Evolutionary conservation across 2,329 filamentous ascomycete species (phyloP).

Genomic region (Sclerotinia sclerotiorum): DNA sequence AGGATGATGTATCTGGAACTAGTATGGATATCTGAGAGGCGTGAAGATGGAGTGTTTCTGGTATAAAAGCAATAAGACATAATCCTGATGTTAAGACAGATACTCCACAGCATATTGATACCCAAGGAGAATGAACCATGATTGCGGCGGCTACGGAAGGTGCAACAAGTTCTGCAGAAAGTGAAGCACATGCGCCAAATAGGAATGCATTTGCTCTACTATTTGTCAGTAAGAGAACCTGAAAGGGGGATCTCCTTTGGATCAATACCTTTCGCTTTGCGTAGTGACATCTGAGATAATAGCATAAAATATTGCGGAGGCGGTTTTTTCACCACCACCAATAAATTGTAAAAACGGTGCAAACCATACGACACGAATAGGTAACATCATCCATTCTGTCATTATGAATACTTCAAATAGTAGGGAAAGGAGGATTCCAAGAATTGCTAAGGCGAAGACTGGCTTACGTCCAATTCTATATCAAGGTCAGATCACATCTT

Average conservation of each 20-base stretch:
- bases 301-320: conserved; percentile 40
- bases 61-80: conserved; percentile 35
- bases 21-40: conserved; percentile 19
- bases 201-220: conserved; percentile 44
- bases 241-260: no score
- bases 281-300: conserved; percentile 44
- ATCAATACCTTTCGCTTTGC: conserved; percentile 42
- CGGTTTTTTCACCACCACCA: conserved; percentile 43
- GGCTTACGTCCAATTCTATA: conserved; percentile 42
- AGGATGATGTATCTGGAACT: conserved; percentile 5
- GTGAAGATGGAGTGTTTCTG: conserved; percentile 39
- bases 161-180: conserved; percentile 43
- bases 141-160: conserved; percentile 43
- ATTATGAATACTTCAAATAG: conserved; percentile 40
- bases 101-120: conserved; percentile 32
- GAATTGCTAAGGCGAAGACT: conserved; percentile 40
- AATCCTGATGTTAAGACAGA: conserved; percentile 27
- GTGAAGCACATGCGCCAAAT: conserved; percentile 35
- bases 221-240: conserved; percentile 5
- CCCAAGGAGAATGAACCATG: conserved; percentile 40
- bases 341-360: conserved; percentile 39
- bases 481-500: conserved; percentile 10
- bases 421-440: conserved; percentile 38
- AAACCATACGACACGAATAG: conserved; percentile 42
- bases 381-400: conserved; percentile 41